Base-by-base conservation (phyloP, 352 stramenopile species). In the Pythium oligandrum region DNA sequence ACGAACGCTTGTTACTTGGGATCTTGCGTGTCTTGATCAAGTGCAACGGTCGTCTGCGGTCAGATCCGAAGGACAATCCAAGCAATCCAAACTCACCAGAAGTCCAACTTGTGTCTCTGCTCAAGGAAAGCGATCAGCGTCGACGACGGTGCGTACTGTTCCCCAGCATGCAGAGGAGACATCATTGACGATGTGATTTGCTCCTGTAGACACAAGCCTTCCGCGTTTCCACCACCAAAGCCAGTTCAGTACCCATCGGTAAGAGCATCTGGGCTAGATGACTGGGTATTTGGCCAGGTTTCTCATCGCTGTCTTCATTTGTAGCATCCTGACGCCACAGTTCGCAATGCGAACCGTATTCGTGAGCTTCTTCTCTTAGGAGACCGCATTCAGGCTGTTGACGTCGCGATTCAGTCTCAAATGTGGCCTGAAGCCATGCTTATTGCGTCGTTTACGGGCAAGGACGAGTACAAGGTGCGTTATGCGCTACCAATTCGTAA, bases 371-470 rank as follows among this genome's bases (percentile, higher is more conserved):
- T 95, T 4, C 56, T 95, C 3, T 61, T 83, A 40, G 85, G 85
- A 33, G 83, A 95, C 44, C 78, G 85, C 4, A 89, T 88, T 64
- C 72, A 60, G 6, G 81, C 85, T 3, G 75, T 93, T 32, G 82
- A 86, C 49, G 55, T 77, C n/a, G 81, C 85, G n/a, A 88, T 90
- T 37, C 61, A 72, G 33, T 73, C 80, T 8, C 76, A 93, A 38
- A 88, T 95, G 78, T 95, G 85, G 85, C 77, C 85, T 0, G 81
- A 95, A 63, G 85, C 85, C 2, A 92, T 95, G 71, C 66, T 95
- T 2, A 88, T 95, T 43, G 83, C 77, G 33, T 92, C 81, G 5
- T 91, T 90, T 59, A 90, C 82, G 1, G 82, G 88, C 58, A 90
- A 89, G 32, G 83, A 92, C 40, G 77, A 90, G 55, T 95, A 93